phyloP scores from a whole-genome alignment of 805 yeast species.

The Saturnispora galanensis region DNA sequence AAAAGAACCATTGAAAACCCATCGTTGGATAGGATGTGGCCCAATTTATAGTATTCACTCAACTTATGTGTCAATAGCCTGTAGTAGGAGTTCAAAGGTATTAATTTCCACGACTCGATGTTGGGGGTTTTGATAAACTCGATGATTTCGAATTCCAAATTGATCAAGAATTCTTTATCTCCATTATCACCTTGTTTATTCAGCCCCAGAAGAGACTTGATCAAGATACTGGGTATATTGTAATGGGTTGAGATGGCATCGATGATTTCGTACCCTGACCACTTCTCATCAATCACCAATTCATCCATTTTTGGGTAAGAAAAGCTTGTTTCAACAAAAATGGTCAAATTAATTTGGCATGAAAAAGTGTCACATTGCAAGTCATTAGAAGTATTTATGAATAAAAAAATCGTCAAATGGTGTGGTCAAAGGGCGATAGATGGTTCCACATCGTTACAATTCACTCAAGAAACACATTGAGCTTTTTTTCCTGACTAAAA shows the following conservation, averaged over 20 bases:
- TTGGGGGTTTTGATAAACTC: conserved; percentile 34
- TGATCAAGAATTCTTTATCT: conserved; percentile 41
- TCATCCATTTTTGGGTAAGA: neutral
- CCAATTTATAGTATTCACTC: conserved; percentile 55
- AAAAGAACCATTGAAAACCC: conserved; percentile 37
- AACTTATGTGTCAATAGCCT: conserved; percentile 60
- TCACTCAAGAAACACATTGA: no score
- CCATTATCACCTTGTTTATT: conserved; percentile 10
- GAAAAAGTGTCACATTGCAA: neutral
- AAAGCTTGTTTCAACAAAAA: neutral
- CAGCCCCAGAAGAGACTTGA: conserved; percentile 23
- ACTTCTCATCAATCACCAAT: neutral
- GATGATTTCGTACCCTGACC: conserved; percentile 1
- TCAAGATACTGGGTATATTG: conserved; percentile 22
- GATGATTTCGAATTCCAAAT: conserved; percentile 38
- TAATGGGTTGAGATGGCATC: conserved; percentile 15
- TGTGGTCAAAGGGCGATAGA: no score
- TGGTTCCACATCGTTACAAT: no score
- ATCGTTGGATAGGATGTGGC: conserved; percentile 45
- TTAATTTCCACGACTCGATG: conserved; percentile 33
- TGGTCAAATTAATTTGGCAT: neutral
- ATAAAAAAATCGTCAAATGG: no score
- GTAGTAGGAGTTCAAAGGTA: conserved; percentile 59
- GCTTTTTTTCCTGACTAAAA: neutral
- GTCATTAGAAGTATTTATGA: no score